Evolutionary conservation across 2,329 filamentous ascomycete species (phyloP), one percentile per base, ranked within the genome.

Genomic region (Diplocarpon rosae): DNA sequence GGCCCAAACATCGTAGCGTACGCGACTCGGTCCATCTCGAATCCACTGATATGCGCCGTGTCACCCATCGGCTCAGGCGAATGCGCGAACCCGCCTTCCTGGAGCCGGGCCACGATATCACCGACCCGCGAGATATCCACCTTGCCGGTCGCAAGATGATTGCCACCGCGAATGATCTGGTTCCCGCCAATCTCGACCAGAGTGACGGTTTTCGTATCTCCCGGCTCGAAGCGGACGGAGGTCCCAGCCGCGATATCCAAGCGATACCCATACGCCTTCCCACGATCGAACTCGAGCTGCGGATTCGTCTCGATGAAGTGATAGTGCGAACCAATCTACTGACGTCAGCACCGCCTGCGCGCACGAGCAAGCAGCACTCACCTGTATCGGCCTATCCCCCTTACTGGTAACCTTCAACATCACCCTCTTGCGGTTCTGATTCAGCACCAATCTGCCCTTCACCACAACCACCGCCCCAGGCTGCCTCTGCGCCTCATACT

Each of bases 261-360:
- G 10, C 88, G 76, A 65, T 78, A 94, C 5, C 90, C 90, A 59
- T 92, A 92, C 1, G 88, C 78, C 53, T 77, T 78, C 39, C 77
- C 68, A 20, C 90, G 85, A 65, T 96, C 90, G 62, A 96, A 96
- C 50, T 85, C 77, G 40, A 96, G 73, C 62, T 85, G 78, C 0
- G 88, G 85, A 64, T 96, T 96, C n/a, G 80, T 83, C 68, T 96
- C 90, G 59, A 94, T 78, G 62, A 96, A 94, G 66, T 95, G 90
- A 63, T 95, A 96, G 66, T 96, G 90, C 28, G 87, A 94, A 28
- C 90, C 90, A 48, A 85, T 73, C 75, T 80, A 55, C 20, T 12
- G 29, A 11, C 7, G 42, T 55, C 29, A 55, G 47, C 34, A 34
- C n/a, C 15, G 15, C n/a, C 33, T 14, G 7, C 9, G 13, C 14